phyloP scores from a whole-genome alignment of 352 stramenopile genomes.

The Globisporangium ultimum region DNA sequence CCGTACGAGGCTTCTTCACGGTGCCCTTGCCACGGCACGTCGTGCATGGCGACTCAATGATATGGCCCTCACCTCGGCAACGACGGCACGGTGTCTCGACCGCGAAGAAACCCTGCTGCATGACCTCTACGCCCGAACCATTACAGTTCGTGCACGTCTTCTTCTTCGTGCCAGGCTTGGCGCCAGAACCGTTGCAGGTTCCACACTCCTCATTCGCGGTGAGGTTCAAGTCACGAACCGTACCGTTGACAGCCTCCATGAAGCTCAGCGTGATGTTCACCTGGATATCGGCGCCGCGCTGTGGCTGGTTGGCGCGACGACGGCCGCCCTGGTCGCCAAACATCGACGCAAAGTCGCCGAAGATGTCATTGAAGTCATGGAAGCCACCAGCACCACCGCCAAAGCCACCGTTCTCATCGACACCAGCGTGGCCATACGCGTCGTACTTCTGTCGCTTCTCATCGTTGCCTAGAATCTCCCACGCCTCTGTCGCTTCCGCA shows the following conservation, averaged over 20 bases:
- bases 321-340: slow-evolving; percentile 65
- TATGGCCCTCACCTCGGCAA: slow-evolving; percentile 74
- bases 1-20: slow-evolving; percentile 89
- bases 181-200: slow-evolving; percentile 73
- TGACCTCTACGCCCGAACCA: slow-evolving; percentile 81
- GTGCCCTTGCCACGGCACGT: slow-evolving; percentile 77
- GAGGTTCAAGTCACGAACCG: slow-evolving; percentile 86
- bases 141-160: slow-evolving; percentile 80
- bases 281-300: slow-evolving; percentile 93
- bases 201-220: slow-evolving; percentile 76
- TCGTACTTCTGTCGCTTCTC: slow-evolving; percentile 94
- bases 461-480: slow-evolving; percentile 91
- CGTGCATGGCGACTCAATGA: slow-evolving; percentile 81
- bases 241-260: slow-evolving; percentile 94
- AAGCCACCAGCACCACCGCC: slow-evolving; percentile 49
- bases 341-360: slow-evolving; percentile 77
- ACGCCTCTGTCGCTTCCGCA: slow-evolving; percentile 90
- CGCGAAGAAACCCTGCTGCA: slow-evolving; percentile 89
- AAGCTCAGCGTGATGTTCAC: slow-evolving; percentile 93
- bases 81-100: slow-evolving; percentile 84
- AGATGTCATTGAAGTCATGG: slow-evolving; percentile 90
- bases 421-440: slow-evolving; percentile 92
- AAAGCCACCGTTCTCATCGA: slow-evolving; percentile 88
- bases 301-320: slow-evolving; percentile 60
- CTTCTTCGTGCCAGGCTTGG: slow-evolving; percentile 80